Base-by-base conservation (phyloP, 768 basidiomycete genomes). In the Serendipita vermifera region DNA sequence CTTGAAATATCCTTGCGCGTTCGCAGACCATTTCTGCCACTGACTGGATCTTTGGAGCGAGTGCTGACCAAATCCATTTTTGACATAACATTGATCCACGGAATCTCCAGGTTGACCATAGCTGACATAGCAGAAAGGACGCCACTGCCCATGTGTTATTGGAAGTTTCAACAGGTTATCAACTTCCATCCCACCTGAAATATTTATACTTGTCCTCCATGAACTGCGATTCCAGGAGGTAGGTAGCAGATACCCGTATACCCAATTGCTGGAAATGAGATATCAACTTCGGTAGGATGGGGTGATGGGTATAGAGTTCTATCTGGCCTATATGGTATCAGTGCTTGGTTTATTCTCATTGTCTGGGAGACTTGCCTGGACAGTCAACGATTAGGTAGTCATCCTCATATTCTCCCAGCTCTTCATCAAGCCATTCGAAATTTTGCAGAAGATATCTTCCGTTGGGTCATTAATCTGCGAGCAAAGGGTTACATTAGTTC, bases 181-280 rank as follows among this genome's bases (percentile, higher is more conserved):
- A 57, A n/a, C 14, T 33, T 3, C 33, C 20, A 56, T 58, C 62
- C 32, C 48, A 83, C 87, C 86, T 86, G 70, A 99, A 99, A 71
- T 96, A 99, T 65, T 99, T 99, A 69, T 91, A 87, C 61, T 87
- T 85, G 69, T 99, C 96, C 70, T 99, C 96, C 91, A 98, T 98
- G 71, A 99, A 99, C 63, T 99, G 96, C 0, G 89, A 92, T 66
- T 99, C 96, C 60, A 99, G 82, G 38, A 99, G 79, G 67, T 98
- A 99, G 29, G 81, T 82, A 3, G 87, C 88, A 63, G 85, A 89
- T n/a, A 81, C 81, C 57, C 93, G 76, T 59, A 98, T 83, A 41
- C 86, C 83, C 67, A 93, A 75, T 48, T 82, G 76, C 62, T 77
- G 70, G 59, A 90, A 69, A 66, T 83, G 73, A 68, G 81, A 77